Percentiles rank a stretch among this genome's conserved stretches.
Conservation (phyloP, 164 flowering plant species). For the Dillenia suffruticosa region DNA sequence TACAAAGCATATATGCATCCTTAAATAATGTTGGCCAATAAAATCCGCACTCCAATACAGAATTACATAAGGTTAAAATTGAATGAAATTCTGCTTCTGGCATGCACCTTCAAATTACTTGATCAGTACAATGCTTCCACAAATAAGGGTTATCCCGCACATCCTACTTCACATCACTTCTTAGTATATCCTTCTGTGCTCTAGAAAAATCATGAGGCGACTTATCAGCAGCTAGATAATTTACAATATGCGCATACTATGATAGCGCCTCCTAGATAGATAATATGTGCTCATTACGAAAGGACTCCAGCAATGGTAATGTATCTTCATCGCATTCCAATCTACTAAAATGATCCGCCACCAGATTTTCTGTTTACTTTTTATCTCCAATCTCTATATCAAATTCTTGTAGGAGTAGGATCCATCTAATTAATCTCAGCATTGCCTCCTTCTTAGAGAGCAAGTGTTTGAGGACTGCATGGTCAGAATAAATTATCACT, state of each 20-base stretch:
- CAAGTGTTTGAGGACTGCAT: conserved; percentile 5
- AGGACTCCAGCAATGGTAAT: neutral
- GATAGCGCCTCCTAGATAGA: neutral
- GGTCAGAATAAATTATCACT: conserved; percentile 7
- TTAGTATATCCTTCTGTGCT: conserved; percentile 3
- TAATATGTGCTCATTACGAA: conserved; percentile 11
- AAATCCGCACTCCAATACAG: conserved; percentile 6
- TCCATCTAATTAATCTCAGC: conserved; percentile 11
- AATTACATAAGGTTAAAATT: conserved; percentile 6
- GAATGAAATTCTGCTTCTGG: neutral
- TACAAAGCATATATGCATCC: conserved; percentile 5
- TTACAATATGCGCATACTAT: conserved; percentile 10
- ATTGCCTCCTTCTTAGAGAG: conserved; percentile 8
- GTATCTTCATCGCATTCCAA: neutral
- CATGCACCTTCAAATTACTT: conserved; percentile 8
- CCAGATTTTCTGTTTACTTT: conserved; percentile 5
- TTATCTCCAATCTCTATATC: conserved; percentile 7
- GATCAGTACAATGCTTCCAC: conserved; percentile 10
- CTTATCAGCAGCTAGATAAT: neutral
- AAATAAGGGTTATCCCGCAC: conserved; percentile 14
- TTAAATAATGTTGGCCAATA: conserved; percentile 3
- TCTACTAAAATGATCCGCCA: conserved; percentile 7
- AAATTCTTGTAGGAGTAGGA: conserved; percentile 8
- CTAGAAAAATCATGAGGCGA: neutral
- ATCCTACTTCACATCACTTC: conserved; percentile 1